phyloP scores from a whole-genome alignment of 345 rosid genomes.

The Salix brachista region DNA sequence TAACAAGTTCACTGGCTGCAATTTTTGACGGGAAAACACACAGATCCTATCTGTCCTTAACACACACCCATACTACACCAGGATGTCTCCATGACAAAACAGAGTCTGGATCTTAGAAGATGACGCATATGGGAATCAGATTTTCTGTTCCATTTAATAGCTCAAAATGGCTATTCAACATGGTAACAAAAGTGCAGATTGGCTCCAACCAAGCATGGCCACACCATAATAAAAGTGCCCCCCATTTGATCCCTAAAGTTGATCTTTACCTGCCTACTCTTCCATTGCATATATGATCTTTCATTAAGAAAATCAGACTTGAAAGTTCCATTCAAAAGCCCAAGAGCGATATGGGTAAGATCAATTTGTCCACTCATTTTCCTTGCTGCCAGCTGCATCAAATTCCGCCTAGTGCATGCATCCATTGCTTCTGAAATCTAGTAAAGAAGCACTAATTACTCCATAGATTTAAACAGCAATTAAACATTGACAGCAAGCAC shows the following conservation, averaged over 20 bases:
- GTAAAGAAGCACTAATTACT: slow-evolving; percentile 20
- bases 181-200: no score
- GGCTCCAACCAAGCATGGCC: no score
- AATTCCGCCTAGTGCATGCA: slow-evolving; percentile 62
- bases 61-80: no score
- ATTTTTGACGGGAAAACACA: no score
- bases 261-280: slow-evolving; percentile 69
- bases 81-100: background rate
- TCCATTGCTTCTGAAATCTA: slow-evolving; percentile 91
- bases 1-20: no score
- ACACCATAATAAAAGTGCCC: background rate
- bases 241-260: background rate
- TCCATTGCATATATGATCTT: slow-evolving; percentile 82
- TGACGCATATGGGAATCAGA: background rate
- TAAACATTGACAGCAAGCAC: slow-evolving; percentile 6
- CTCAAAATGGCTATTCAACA: no score
- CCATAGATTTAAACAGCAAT: slow-evolving; percentile 9
- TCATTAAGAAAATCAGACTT: slow-evolving; percentile 78
- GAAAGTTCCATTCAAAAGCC: slow-evolving; percentile 71
- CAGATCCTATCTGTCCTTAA: no score
- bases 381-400: slow-evolving; percentile 60
- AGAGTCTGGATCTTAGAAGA: background rate
- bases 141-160: background rate
- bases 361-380: slow-evolving; percentile 56
- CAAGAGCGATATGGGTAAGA: slow-evolving; percentile 72